Evolutionary conservation across 352 stramenopile genomes (phyloP).

Genomic region (Hyaloperonospora brassicae): DNA sequence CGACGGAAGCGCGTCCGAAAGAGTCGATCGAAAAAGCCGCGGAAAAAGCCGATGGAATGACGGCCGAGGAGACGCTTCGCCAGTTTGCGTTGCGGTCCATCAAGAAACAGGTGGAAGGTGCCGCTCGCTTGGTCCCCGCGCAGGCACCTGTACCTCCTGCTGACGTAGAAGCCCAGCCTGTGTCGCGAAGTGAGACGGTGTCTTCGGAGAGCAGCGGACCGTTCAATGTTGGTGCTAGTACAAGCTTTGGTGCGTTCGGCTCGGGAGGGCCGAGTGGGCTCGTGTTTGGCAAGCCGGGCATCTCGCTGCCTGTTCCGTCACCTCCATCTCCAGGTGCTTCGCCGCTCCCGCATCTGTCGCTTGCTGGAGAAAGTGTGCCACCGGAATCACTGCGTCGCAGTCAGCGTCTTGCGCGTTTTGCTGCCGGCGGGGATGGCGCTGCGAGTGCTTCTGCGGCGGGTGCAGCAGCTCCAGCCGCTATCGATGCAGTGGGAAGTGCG

Average conservation of each 20-base stretch:
- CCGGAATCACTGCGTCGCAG: slow-evolving; percentile 37
- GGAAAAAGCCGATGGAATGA: slow-evolving; percentile 19
- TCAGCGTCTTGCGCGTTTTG: slow-evolving; percentile 45
- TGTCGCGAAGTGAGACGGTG: slow-evolving; percentile 13
- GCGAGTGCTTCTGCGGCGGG: slow-evolving; percentile 3
- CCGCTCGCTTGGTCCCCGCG: slow-evolving; percentile 21
- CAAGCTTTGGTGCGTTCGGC: slow-evolving; percentile 39
- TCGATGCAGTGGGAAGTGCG: slow-evolving; percentile 10
- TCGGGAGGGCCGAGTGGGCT: slow-evolving; percentile 45
- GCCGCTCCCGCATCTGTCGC: slow-evolving; percentile 17
- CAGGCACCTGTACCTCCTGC: slow-evolving; percentile 14
- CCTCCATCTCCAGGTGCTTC: slow-evolving; percentile 30
- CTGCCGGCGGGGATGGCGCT: slow-evolving; percentile 6
- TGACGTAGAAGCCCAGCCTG: slow-evolving; percentile 16
- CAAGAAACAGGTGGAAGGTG: slow-evolving; percentile 46
- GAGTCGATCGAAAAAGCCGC: slow-evolving; percentile 7
- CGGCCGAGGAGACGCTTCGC: slow-evolving; percentile 55
- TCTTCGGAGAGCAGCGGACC: slow-evolving; percentile 16
- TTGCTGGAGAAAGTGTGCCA: slow-evolving; percentile 16
- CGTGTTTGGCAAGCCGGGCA: slow-evolving; percentile 70
- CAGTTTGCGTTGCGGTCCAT: slow-evolving; percentile 59
- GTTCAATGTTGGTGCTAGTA: slow-evolving; percentile 29
- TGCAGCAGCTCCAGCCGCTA: slow-evolving; percentile 1
- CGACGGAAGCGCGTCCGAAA: slow-evolving; percentile 8
- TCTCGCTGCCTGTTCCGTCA: slow-evolving; percentile 59